Percentiles rank a stretch among this genome's conserved stretches.
phyloP scores from a whole-genome alignment of 169 alveolate species.

The Babesia caballi region DNA sequence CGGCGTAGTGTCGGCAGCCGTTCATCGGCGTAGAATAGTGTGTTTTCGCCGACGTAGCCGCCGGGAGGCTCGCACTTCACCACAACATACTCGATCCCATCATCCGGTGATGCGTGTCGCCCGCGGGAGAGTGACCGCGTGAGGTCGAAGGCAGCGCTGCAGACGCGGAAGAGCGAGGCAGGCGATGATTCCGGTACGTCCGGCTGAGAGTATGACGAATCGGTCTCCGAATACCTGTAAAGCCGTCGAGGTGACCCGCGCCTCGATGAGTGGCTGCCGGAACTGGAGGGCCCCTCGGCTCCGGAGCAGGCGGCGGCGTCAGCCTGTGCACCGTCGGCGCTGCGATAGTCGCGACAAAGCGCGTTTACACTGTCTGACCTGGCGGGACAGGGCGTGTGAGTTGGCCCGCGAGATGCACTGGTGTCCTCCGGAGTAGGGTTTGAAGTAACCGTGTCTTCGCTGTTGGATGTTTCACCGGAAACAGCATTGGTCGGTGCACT shows the following conservation, averaged over 20 bases:
- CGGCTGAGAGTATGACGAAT: background rate
- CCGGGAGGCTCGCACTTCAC: constrained; percentile 58
- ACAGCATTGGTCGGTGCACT: too few species aligned
- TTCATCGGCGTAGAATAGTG: constrained; percentile 39
- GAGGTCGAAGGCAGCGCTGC: background rate
- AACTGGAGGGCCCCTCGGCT: background rate
- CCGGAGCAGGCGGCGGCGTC: background rate
- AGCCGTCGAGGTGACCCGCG: too few species aligned
- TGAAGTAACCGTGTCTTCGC: background rate
- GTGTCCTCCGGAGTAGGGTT: too few species aligned
- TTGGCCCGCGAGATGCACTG: too few species aligned
- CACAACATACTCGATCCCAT: constrained; percentile 5
- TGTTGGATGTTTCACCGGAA: background rate
- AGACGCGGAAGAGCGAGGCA: background rate
- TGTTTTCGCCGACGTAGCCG: constrained; percentile 34
- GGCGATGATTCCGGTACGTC: too few species aligned
- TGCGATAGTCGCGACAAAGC: background rate
- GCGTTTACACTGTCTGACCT: too few species aligned
- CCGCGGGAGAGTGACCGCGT: background rate
- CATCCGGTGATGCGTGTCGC: background rate
- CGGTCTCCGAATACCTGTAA: too few species aligned
- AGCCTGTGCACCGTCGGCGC: too few species aligned
- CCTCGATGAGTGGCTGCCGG: background rate
- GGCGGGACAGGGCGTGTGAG: too few species aligned
- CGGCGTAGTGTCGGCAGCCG: constrained; percentile 12